phyloP scores from a whole-genome alignment of 352 stramenopile species.

The Globisporangium uncinulatum region DNA sequence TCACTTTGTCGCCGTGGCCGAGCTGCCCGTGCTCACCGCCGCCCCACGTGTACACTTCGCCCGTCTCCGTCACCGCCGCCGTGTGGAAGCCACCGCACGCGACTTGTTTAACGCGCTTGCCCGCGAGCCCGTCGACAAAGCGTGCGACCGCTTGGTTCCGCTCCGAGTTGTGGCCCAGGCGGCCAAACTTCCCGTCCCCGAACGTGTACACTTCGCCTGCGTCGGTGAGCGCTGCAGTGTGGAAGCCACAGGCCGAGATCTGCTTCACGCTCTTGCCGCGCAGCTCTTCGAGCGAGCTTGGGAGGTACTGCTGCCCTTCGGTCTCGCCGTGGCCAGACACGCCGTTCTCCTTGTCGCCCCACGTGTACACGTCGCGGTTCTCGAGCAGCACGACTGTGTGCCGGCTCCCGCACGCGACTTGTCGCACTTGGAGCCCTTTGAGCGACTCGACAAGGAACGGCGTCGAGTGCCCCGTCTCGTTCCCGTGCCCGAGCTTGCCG shows the following conservation, averaged over 20 bases:
- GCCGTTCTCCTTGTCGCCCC: conserved; percentile 96
- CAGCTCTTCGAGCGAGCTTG: conserved; percentile 87
- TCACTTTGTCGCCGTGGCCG: conserved; percentile 96
- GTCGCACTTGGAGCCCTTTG: conserved; percentile 83
- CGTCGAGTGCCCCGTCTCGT: conserved; percentile 92
- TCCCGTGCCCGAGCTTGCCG: conserved; percentile 90
- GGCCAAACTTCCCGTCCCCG: conserved; percentile 89
- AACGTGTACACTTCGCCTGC: conserved; percentile 92
- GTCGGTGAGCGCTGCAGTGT: conserved; percentile 79
- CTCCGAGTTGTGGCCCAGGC: conserved; percentile 81
- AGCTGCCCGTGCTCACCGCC: conserved; percentile 92
- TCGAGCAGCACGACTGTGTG: conserved; percentile 92
- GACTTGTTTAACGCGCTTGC: conserved; percentile 83
- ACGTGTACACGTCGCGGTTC: conserved; percentile 90
- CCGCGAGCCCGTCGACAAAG: conserved; percentile 60
- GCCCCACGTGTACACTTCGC: conserved; percentile 87
- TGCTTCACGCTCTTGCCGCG: conserved; percentile 84
- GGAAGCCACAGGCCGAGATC: conserved; percentile 86
- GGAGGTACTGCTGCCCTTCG: conserved; percentile 94
- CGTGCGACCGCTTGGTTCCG: conserved; percentile 72
- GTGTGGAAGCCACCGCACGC: conserved; percentile 87
- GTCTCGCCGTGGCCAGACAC: conserved; percentile 93
- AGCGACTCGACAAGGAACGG: conserved; percentile 92
- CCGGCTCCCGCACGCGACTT: conserved; percentile 93
- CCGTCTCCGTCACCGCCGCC: conserved; percentile 77